phyloP scores from a whole-genome alignment of 176 grass and related monocot species.

The Pharus latifolius region DNA sequence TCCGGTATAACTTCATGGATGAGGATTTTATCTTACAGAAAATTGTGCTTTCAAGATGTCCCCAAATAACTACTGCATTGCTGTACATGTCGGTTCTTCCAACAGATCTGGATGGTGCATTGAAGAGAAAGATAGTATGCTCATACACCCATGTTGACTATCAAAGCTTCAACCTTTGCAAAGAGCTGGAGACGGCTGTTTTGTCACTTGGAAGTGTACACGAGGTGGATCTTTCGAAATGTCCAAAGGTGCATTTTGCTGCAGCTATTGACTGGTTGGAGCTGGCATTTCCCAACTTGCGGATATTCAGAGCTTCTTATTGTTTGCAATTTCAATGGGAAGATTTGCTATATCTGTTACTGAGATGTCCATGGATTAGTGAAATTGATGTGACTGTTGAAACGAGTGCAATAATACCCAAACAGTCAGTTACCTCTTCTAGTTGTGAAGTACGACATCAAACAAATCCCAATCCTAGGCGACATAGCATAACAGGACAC shows the following conservation, averaged over 20 bases:
- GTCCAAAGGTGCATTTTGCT: constrained; percentile 45
- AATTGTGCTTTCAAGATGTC: constrained; percentile 51
- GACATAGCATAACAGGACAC: background rate
- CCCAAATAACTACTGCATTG: constrained; percentile 41
- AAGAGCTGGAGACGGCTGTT: constrained; percentile 6
- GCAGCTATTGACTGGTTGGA: constrained; percentile 35
- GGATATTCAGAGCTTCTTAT: constrained; percentile 40
- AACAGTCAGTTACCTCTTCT: constrained; percentile 32
- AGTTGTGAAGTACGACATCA: constrained; percentile 18
- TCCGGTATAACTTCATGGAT: background rate
- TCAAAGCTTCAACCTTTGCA: constrained; percentile 4
- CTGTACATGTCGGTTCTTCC: constrained; percentile 39
- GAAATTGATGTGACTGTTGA: constrained; percentile 59
- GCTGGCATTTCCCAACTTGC: constrained; percentile 41
- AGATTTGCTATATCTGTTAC: constrained; percentile 46
- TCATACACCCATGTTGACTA: constrained; percentile 3
- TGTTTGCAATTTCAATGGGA: constrained; percentile 36
- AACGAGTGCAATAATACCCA: constrained; percentile 20
- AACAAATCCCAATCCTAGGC: background rate
- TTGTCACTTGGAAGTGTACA: constrained; percentile 26
- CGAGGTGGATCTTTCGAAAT: constrained; percentile 50
- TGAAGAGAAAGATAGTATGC: constrained; percentile 33
- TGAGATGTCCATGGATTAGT: constrained; percentile 26
- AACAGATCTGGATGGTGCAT: constrained; percentile 26
- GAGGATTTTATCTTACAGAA: constrained; percentile 38